Conservation (phyloP, 2,329 filamentous ascomycete genomes). For the Boeremia exigua region DNA sequence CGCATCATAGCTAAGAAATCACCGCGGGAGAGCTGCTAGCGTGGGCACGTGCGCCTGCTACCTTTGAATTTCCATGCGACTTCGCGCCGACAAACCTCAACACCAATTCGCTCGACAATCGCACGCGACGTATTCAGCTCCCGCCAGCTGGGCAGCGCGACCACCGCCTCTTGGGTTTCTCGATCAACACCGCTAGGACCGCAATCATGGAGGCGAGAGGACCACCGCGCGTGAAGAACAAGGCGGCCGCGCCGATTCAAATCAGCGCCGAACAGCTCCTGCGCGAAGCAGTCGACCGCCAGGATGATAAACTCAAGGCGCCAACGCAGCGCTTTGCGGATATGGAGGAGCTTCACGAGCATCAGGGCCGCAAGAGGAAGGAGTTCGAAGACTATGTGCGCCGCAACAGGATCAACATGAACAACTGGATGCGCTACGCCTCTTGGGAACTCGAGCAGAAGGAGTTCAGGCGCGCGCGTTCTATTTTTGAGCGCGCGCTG, state of each 20-base stretch:
- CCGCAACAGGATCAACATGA: conserved; percentile 92
- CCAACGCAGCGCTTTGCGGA: conserved; percentile 96
- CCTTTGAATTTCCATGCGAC: conserved; percentile 13
- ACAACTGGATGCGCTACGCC: conserved; percentile 99
- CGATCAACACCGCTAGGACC: neutral
- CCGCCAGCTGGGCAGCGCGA: conserved; percentile 8
- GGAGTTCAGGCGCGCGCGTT: conserved; percentile 88
- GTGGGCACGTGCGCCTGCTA: conserved; percentile 13
- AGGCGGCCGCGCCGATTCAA: conserved; percentile 81
- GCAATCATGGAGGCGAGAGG: conserved; percentile 85
- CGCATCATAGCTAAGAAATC: conserved; percentile 18
- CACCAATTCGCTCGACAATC: neutral
- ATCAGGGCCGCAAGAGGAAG: conserved; percentile 91
- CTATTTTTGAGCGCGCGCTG: conserved; percentile 91
- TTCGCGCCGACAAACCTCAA: neutral
- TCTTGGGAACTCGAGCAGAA: conserved; percentile 98
- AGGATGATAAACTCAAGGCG: conserved; percentile 85
- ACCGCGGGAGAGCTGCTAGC: conserved; percentile 17
- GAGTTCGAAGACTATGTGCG: conserved; percentile 98
- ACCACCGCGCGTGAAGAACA: conserved; percentile 97
- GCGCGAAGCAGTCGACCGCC: conserved; percentile 94
- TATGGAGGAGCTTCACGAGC: conserved; percentile 96
- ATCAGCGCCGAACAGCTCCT: conserved; percentile 97
- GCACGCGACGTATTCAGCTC: conserved; percentile 2
- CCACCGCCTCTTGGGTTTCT: neutral